Percentiles rank a stretch among this genome's conserved stretches.
Conservation (phyloP, 2,329 filamentous ascomycete genomes). For the Penicillium palitans region DNA sequence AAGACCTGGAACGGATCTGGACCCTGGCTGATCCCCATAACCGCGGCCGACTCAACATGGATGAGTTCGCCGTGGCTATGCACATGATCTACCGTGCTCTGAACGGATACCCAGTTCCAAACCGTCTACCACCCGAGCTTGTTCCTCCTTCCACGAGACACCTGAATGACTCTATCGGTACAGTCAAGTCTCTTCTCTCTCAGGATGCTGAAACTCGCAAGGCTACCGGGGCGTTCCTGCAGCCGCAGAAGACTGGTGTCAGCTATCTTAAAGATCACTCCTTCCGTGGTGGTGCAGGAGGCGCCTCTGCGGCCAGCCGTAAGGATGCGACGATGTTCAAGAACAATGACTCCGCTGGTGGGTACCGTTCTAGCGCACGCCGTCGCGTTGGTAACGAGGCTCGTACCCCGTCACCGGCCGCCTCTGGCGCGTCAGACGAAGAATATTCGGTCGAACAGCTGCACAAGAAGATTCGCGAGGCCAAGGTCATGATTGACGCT, state of each 20-base stretch:
- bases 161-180: slow-evolving; percentile 87
- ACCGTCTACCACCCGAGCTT: slow-evolving; percentile 83
- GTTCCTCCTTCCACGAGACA: slow-evolving; percentile 93
- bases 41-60: slow-evolving; percentile 88
- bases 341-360: slow-evolving; percentile 90
- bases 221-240: slow-evolving; percentile 81
- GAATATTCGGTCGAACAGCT: slow-evolving; percentile 85
- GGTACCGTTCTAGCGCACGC: slow-evolving; percentile 90
- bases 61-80: slow-evolving; percentile 98
- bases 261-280: slow-evolving; percentile 97
- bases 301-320: slow-evolving; percentile 60
- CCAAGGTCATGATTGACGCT: slow-evolving; percentile 89
- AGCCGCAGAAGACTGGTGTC: slow-evolving; percentile 96
- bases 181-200: slow-evolving; percentile 84
- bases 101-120: slow-evolving; percentile 91
- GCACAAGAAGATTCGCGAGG: slow-evolving; percentile 88
- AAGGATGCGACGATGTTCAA: slow-evolving; percentile 97
- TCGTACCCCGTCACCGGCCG: slow-evolving; percentile 76
- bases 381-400: slow-evolving; percentile 71
- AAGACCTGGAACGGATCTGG: slow-evolving; percentile 90
- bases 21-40: slow-evolving; percentile 92
- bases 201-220: slow-evolving; percentile 89
- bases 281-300: slow-evolving; percentile 67
- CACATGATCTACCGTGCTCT: slow-evolving; percentile 97
- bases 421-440: slow-evolving; percentile 67